Percentiles rank a stretch among this genome's conserved stretches.
Evolutionary conservation across 2,329 filamentous ascomycete genomes (phyloP).

Genomic region (Tolypocladium inflatum): DNA sequence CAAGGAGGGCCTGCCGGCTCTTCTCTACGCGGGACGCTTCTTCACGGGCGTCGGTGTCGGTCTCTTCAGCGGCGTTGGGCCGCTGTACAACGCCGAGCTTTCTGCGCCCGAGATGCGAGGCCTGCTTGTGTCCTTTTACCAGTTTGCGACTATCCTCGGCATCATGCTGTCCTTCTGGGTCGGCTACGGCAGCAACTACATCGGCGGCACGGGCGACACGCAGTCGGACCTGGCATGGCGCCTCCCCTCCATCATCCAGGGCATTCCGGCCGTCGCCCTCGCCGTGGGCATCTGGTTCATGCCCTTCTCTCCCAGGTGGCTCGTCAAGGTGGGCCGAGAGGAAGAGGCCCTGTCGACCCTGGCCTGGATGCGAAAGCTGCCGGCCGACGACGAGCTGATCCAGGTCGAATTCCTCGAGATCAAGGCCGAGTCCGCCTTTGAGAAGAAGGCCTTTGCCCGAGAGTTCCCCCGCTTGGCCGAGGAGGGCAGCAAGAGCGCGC

Average conservation of each 20-base stretch:
- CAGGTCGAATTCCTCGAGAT: conserved; percentile 75
- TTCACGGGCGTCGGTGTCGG: conserved; percentile 40
- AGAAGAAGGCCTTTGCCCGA: conserved; percentile 59
- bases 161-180: conserved; percentile 43
- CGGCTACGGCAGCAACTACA: conserved; percentile 35
- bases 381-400: conserved; percentile 55
- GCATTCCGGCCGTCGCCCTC: conserved; percentile 39
- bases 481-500: conserved; percentile 28
- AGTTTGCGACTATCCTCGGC: conserved; percentile 48
- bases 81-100: conserved; percentile 41
- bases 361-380: conserved; percentile 52
- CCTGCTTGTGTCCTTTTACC: conserved; percentile 52
- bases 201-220: conserved; percentile 33
- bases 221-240: conserved; percentile 32
- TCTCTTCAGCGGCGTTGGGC: conserved; percentile 32
- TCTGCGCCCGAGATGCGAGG: conserved; percentile 58
- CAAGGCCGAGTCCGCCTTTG: conserved; percentile 68
- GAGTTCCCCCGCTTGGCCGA: conserved; percentile 37
- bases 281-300: conserved; percentile 62
- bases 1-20: conserved; percentile 22
- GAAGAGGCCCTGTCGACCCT: conserved; percentile 50
- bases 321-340: conserved; percentile 62
- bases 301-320: conserved; percentile 71
- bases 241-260: conserved; percentile 35
- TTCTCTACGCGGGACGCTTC: conserved; percentile 38